Percentiles rank a stretch among this genome's conserved stretches.
Conservation (phyloP, 1,284 basidiomycete species). For the Polyporus tsugae region DNA sequence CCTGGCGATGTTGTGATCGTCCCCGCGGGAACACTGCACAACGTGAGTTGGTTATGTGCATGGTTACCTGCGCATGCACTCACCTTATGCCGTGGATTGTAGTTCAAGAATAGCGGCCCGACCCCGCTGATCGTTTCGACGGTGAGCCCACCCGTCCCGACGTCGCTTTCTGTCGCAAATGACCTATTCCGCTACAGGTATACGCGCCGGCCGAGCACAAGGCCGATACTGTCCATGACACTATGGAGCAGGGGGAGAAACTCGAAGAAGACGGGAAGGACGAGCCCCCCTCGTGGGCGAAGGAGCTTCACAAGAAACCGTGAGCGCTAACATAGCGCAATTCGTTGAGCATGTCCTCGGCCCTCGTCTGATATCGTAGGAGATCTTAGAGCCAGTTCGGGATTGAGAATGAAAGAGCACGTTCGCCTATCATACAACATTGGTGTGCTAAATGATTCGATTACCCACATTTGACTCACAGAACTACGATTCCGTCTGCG, state of each 20-base stretch:
- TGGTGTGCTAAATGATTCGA: background rate
- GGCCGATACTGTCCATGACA: constrained; percentile 42
- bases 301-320: constrained; percentile 28
- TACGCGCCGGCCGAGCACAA: constrained; percentile 45
- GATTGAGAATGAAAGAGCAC: background rate
- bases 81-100: background rate
- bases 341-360: background rate
- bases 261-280: constrained; percentile 44
- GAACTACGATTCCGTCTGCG: background rate
- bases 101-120: constrained; percentile 42
- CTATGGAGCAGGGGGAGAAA: constrained; percentile 39
- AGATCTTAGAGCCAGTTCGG: background rate
- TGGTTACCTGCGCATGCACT: constrained; percentile 5
- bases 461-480: background rate
- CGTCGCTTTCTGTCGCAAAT: background rate
- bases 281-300: constrained; percentile 42
- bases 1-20: constrained; percentile 43
- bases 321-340: background rate
- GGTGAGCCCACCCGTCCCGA: constrained; percentile 23
- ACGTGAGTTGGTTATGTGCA: constrained; percentile 31
- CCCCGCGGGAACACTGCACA: constrained; percentile 43
- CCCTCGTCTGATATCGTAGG: background rate
- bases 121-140: constrained; percentile 42
- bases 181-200: constrained; percentile 27
- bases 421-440: constrained; percentile 8